Evolutionary conservation across 176 grass and related monocot species (phyloP).

Genomic region (Thinopyrum elongatum): DNA sequence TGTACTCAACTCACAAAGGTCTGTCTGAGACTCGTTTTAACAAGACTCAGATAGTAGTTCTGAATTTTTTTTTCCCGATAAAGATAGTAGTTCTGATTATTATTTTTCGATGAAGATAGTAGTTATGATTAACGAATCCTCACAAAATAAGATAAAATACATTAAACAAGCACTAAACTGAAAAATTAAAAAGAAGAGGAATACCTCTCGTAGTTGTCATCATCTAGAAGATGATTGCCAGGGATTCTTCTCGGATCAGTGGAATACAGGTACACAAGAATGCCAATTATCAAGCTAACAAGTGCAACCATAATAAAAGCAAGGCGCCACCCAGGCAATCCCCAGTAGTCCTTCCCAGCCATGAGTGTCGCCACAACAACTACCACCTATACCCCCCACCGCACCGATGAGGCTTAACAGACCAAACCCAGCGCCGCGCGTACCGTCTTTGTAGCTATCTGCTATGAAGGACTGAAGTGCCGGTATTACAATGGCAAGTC

Average conservation of each 20-base stretch:
- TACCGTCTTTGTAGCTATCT: slow-evolving; percentile 84
- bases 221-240: slow-evolving; percentile 31
- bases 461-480: slow-evolving; percentile 93
- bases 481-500: slow-evolving; percentile 93
- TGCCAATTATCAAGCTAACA: slow-evolving; percentile 73
- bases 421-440: slow-evolving; percentile 80
- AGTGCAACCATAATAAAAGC: slow-evolving; percentile 82
- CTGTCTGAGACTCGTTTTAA: background rate
- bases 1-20: background rate
- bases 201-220: slow-evolving; percentile 79
- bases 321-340: slow-evolving; percentile 84
- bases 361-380: slow-evolving; percentile 81
- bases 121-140: background rate
- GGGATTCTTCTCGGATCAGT: slow-evolving; percentile 75
- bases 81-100: background rate
- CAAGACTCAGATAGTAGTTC: background rate
- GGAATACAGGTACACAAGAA: slow-evolving; percentile 80
- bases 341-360: slow-evolving; percentile 75
- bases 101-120: background rate
- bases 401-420: slow-evolving; percentile 77
- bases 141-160: background rate
- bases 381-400: slow-evolving; percentile 81
- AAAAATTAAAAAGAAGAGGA: background rate
- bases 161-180: background rate
- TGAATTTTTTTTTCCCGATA: background rate